phyloP scores from a whole-genome alignment of 1,284 basidiomycete genomes.

The Papiliotrema flavescens region DNA sequence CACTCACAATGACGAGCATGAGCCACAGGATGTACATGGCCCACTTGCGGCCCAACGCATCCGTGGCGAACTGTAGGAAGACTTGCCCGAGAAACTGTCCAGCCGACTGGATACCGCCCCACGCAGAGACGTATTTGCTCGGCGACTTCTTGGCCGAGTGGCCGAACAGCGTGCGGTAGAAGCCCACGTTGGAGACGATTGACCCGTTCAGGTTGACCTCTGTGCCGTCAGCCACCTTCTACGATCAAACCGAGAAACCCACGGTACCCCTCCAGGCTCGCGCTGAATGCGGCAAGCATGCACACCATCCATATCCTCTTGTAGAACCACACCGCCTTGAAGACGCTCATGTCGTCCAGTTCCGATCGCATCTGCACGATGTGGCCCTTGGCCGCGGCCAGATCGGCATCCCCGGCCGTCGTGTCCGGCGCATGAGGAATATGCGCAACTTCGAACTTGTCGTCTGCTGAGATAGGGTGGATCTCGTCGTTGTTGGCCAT shows the following conservation, averaged over 20 bases:
- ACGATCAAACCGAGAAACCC: background rate
- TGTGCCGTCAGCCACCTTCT: background rate
- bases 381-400: no score
- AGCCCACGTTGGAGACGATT: constrained; percentile 26
- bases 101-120: constrained; percentile 21
- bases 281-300: constrained; percentile 25
- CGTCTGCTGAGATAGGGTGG: no score
- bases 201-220: constrained; percentile 30
- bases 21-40: constrained; percentile 21
- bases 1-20: constrained; percentile 13
- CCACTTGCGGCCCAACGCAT: constrained; percentile 18
- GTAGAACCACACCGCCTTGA: constrained; percentile 14
- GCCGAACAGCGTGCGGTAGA: constrained; percentile 16
- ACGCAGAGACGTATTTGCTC: constrained; percentile 13
- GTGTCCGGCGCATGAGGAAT: no score
- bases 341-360: constrained; percentile 15
- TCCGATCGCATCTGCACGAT: no score
- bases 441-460: no score
- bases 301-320: constrained; percentile 12
- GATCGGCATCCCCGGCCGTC: no score
- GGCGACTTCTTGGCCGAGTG: constrained; percentile 3
- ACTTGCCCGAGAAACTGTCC: constrained; percentile 21
- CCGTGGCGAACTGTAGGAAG: constrained; percentile 11
- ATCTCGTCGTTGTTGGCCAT: no score
- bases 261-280: constrained; percentile 26